phyloP scores from a whole-genome alignment of 73 alveolate species.

The Uronychia binucleata region DNA sequence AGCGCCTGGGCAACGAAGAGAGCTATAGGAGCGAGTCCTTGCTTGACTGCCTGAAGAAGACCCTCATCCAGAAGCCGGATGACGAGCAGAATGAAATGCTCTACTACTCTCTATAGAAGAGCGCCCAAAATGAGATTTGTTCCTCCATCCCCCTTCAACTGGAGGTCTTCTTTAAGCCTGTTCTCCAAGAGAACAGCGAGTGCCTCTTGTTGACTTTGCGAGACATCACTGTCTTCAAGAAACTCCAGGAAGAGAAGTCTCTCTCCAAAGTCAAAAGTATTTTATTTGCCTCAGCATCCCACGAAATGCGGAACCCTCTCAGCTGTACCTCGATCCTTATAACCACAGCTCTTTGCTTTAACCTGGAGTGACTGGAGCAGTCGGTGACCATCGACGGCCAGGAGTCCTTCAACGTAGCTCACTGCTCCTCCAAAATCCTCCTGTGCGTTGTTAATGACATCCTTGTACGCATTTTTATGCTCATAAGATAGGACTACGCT shows the following conservation, averaged over 20 bases:
- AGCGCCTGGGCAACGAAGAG: too few species aligned
- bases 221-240: neutral
- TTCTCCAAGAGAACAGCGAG: neutral
- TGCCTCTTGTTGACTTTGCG: neutral
- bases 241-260: neutral
- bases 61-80: too few species aligned
- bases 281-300: conserved; percentile 22
- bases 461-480: neutral
- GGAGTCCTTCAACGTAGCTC: neutral
- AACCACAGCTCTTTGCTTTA: conserved; percentile 7
- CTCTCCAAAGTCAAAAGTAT: neutral
- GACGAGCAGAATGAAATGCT: too few species aligned
- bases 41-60: too few species aligned
- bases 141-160: too few species aligned
- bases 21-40: too few species aligned
- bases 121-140: too few species aligned
- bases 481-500: conserved; percentile 11
- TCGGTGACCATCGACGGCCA: neutral
- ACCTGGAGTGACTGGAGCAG: conserved; percentile 2
- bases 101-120: too few species aligned
- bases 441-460: conserved; percentile 30
- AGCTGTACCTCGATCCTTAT: neutral
- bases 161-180: neutral
- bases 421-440: conserved; percentile 13
- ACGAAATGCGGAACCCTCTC: conserved; percentile 43